A percentile compares a stretch with the other conserved stretches of the same genome.
Evolutionary conservation across 2,329 filamentous ascomycete species (phyloP).

Genomic region (Hypomyces rosellus): DNA sequence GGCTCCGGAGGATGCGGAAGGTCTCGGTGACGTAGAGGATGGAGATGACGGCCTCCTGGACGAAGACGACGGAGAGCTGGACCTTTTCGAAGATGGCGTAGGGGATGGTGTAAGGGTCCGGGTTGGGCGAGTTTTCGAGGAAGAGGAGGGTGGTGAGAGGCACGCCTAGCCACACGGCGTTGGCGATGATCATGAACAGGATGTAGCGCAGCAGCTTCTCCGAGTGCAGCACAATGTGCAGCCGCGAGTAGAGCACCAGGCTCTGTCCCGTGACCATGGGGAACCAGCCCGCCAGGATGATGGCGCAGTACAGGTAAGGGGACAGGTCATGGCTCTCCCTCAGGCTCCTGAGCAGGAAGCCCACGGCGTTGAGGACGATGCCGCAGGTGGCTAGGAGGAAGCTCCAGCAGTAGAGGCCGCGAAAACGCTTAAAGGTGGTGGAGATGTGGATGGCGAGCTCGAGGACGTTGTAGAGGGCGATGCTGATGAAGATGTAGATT

Average conservation of each 20-base stretch:
- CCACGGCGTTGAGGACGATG: slow-evolving; percentile 31
- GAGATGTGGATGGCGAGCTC: slow-evolving; percentile 35
- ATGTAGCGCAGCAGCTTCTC: slow-evolving; percentile 40
- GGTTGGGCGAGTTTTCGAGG: slow-evolving; percentile 34
- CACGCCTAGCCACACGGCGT: slow-evolving; percentile 46
- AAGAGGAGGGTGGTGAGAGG: slow-evolving; percentile 49
- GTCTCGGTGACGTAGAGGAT: slow-evolving; percentile 47
- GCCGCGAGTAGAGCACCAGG: slow-evolving; percentile 54
- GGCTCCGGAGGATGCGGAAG: slow-evolving; percentile 37
- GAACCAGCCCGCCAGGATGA: slow-evolving; percentile 19
- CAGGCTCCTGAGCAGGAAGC: slow-evolving; percentile 37
- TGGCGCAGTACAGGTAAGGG: slow-evolving; percentile 6
- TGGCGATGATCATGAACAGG: slow-evolving; percentile 50
- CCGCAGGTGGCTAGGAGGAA: slow-evolving; percentile 28
- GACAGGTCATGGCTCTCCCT: slow-evolving; percentile 3
- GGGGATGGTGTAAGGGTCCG: slow-evolving; percentile 9
- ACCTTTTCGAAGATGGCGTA: slow-evolving; percentile 44
- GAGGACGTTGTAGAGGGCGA: slow-evolving; percentile 13
- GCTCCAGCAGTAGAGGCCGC: slow-evolving; percentile 34
- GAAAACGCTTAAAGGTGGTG: slow-evolving; percentile 35
- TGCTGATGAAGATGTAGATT: slow-evolving; percentile 12
- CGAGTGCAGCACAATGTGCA: slow-evolving; percentile 52
- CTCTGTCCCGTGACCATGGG: slow-evolving; percentile 54
- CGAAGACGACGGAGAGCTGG: slow-evolving; percentile 46
- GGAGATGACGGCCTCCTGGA: slow-evolving; percentile 48